Evolutionary conservation across 2,329 filamentous ascomycete species (phyloP).

Genomic region (Colletotrichum orchidophilum): DNA sequence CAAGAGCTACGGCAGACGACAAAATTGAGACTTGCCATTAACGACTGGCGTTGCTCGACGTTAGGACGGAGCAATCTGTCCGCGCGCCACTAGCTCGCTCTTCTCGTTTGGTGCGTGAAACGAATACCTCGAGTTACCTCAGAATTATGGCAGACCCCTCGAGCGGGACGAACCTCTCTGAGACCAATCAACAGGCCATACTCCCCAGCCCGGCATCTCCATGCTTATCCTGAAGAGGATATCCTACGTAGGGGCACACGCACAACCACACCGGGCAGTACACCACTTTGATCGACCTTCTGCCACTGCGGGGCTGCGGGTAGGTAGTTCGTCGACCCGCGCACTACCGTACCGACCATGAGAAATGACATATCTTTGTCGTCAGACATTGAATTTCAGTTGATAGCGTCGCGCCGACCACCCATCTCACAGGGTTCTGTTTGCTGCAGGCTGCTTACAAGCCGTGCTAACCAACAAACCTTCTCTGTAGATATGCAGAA

Average conservation of each 20-base stretch:
- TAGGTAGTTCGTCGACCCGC: not conserved
- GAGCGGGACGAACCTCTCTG: conserved; percentile 21
- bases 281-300: not conserved
- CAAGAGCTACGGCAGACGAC: not conserved
- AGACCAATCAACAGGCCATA: conserved; percentile 1
- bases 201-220: not conserved
- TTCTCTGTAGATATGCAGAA: not conserved
- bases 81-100: not conserved
- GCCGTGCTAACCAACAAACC: not conserved
- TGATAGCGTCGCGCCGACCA: not conserved
- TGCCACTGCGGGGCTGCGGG: conserved; percentile 11
- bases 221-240: too few species aligned
- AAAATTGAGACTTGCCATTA: not conserved
- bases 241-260: not conserved
- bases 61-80: conserved; percentile 22
- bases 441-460: not conserved
- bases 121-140: conserved; percentile 11
- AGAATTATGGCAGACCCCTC: not conserved
- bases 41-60: not conserved
- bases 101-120: conserved; percentile 14
- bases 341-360: not conserved
- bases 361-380: conserved; percentile 13
- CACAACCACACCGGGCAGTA: not conserved
- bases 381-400: conserved; percentile 1
- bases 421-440: not conserved